A percentile compares a stretch with the other conserved stretches of the same genome.
Conservation (phyloP, 352 stramenopile species). For the Phytophthora melonis region DNA sequence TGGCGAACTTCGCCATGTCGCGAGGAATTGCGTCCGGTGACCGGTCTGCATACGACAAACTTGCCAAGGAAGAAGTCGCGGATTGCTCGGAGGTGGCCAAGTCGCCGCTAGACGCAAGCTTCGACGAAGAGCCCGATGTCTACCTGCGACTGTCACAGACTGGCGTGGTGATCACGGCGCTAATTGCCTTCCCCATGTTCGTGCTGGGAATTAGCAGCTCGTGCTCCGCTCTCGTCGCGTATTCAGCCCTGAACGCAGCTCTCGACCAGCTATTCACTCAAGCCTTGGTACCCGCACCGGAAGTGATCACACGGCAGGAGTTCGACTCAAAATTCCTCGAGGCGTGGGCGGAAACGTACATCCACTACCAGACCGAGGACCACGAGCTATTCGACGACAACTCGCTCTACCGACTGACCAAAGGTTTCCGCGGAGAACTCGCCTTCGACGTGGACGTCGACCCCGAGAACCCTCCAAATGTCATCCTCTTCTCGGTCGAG, state of each 20-base stretch:
- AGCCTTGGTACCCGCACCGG: background rate
- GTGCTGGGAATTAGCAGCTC: conserved; percentile 16
- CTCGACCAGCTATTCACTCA: conserved; percentile 9
- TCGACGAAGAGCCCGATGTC: background rate
- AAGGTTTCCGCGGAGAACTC: conserved; percentile 7
- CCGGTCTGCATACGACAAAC: background rate
- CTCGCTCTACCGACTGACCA: conserved; percentile 42
- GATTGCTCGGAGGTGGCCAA: background rate
- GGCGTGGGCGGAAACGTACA: conserved; percentile 25
- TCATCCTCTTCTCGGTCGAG: conserved; percentile 53
- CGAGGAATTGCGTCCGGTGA: background rate
- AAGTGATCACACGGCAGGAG: background rate
- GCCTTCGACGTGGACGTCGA: conserved; percentile 44
- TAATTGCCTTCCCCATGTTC: conserved; percentile 13
- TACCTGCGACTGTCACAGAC: background rate
- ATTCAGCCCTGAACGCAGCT: conserved; percentile 37
- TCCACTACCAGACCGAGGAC: conserved; percentile 43
- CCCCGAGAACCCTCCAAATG: conserved; percentile 44
- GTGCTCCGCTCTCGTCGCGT: conserved; percentile 33
- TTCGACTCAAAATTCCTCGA: background rate
- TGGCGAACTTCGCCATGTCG: background rate
- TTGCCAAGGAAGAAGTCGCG: background rate
- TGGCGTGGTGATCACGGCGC: conserved; percentile 4
- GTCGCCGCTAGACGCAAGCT: background rate
- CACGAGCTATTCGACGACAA: conserved; percentile 47